Percentiles rank a stretch among this genome's conserved stretches.
Conservation (phyloP, 2,329 filamentous ascomycete genomes). For the Aspergillus ochraceus region DNA sequence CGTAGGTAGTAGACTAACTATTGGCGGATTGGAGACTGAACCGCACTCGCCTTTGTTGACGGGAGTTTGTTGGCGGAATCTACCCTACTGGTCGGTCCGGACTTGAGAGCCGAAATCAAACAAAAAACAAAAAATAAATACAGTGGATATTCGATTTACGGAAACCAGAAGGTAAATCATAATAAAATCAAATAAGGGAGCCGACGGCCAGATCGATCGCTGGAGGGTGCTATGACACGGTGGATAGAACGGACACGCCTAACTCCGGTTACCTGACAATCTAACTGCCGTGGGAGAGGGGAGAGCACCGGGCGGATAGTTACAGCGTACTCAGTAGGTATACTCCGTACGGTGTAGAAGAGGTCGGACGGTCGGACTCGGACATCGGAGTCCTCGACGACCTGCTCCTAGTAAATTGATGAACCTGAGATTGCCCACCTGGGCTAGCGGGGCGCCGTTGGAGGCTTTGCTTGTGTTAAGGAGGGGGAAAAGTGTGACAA, state of each 20-base stretch:
- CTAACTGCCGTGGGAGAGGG: background rate
- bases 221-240: conserved; percentile 4
- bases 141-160: background rate
- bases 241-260: background rate
- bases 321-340: background rate
- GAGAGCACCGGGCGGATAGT: background rate
- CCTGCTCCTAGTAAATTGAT: background rate
- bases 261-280: background rate
- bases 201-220: conserved; percentile 5
- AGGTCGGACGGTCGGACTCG: background rate
- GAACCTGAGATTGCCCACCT: background rate
- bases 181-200: conserved; percentile 2
- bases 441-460: conserved; percentile 7
- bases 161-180: background rate
- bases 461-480: conserved; percentile 1
- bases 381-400: background rate
- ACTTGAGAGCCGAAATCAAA: background rate
- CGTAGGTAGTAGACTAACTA: no score
- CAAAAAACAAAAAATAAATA: background rate
- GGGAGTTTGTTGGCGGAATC: background rate
- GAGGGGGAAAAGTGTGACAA: conserved; percentile 3
- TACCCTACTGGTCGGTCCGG: background rate
- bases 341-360: no score
- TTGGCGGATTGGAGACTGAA: background rate
- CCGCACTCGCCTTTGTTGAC: background rate